Evolutionary conservation across 2,329 filamentous ascomycete species (phyloP).

Genomic region (Colletotrichum incanum): DNA sequence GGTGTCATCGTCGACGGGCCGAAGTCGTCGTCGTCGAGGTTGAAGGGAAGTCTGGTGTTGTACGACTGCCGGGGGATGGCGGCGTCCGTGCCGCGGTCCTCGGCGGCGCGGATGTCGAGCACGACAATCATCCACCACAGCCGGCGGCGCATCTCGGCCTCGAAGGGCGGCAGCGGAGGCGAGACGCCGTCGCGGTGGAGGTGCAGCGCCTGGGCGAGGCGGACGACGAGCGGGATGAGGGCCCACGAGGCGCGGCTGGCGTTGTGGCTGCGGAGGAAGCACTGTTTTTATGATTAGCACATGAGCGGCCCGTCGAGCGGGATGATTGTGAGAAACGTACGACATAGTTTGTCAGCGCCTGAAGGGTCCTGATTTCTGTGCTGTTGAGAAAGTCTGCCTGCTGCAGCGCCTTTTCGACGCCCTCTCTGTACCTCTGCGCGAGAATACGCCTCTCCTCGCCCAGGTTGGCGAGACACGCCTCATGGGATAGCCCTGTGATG

Average conservation of each 20-base stretch:
- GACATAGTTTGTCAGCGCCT: constrained; percentile 60
- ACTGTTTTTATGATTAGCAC: constrained; percentile 39
- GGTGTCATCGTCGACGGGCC: constrained; percentile 56
- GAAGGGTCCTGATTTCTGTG: constrained; percentile 56
- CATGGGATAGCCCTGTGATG: constrained; percentile 52
- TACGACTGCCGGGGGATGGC: constrained; percentile 60
- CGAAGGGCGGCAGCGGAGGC: constrained; percentile 61
- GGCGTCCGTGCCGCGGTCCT: constrained; percentile 66
- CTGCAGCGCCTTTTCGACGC: constrained; percentile 57
- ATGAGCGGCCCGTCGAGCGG: background rate
- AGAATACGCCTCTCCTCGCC: constrained; percentile 55
- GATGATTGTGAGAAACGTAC: constrained; percentile 43
- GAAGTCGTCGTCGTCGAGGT: constrained; percentile 69
- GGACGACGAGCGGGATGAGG: constrained; percentile 57
- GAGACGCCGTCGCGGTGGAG: constrained; percentile 61
- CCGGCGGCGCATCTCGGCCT: constrained; percentile 72
- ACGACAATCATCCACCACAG: constrained; percentile 76
- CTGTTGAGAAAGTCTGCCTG: constrained; percentile 61
- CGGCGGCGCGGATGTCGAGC: constrained; percentile 70
- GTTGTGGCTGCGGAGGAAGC: constrained; percentile 56
- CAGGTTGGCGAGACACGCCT: constrained; percentile 51
- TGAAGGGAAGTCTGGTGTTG: constrained; percentile 65
- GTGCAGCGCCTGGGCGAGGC: constrained; percentile 60
- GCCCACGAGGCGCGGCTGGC: constrained; percentile 60
- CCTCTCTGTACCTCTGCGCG: constrained; percentile 50